phyloP scores from a whole-genome alignment of 2,329 filamentous ascomycete genomes.

The Arthrinium phaeospermum region DNA sequence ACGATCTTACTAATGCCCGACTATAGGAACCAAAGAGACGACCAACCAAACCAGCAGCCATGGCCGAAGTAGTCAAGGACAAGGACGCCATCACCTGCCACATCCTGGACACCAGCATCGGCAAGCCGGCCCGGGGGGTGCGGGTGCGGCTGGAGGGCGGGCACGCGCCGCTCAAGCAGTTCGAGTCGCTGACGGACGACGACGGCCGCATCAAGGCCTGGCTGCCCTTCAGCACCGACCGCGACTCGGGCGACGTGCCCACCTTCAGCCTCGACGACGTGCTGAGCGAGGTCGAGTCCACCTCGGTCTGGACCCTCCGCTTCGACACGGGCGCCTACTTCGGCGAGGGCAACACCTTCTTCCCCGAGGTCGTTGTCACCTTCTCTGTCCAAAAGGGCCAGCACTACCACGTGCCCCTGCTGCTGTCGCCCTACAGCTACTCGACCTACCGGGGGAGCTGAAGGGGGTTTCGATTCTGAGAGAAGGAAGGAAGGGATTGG shows the following conservation, averaged over 20 bases:
- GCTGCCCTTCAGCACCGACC: conserved; percentile 62
- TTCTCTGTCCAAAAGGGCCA: conserved; percentile 62
- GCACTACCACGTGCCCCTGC: conserved; percentile 80
- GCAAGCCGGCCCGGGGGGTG: conserved; percentile 70
- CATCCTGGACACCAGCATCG: conserved; percentile 81
- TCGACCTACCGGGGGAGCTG: conserved; percentile 81
- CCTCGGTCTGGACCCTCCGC: conserved; percentile 69
- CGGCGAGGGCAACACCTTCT: conserved; percentile 65
- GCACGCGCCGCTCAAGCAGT: conserved; percentile 52
- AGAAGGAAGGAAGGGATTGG: not conserved
- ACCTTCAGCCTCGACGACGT: conserved; percentile 64
- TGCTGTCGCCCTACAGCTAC: conserved; percentile 81
- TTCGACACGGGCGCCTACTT: conserved; percentile 79
- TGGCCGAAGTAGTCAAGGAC: conserved; percentile 31
- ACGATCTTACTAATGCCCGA: not conserved
- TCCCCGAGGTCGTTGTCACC: conserved; percentile 62
- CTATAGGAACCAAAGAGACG: not conserved
- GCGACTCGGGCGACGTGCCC: conserved; percentile 60
- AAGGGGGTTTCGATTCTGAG: conserved; percentile 25
- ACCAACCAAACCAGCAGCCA: conserved; percentile 22
- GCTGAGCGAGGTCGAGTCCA: conserved; percentile 47
- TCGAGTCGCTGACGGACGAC: conserved; percentile 72
- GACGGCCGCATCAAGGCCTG: conserved; percentile 78
- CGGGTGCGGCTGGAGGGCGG: conserved; percentile 65
- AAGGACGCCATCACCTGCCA: conserved; percentile 83